phyloP scores from a whole-genome alignment of 2,329 filamentous ascomycete species.

The Hawksworthiomyces lignivorus region DNA sequence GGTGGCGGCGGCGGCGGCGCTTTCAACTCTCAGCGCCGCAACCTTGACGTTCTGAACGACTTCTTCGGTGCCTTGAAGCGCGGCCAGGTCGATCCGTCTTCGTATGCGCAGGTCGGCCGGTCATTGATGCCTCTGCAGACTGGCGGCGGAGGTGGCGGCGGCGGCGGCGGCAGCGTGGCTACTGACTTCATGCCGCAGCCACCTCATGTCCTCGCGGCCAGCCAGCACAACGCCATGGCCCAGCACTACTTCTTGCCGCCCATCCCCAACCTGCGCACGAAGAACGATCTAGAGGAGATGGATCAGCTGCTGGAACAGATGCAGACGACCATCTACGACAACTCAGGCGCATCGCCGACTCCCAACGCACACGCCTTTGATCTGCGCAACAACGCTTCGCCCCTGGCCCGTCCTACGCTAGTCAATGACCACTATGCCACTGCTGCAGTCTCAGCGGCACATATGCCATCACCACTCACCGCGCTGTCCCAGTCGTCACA shows the following conservation, averaged over 20 bases:
- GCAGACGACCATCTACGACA: conserved; percentile 93
- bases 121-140: conserved; percentile 76
- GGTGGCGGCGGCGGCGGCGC: conserved; percentile 22
- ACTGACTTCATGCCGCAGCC: conserved; percentile 51
- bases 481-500: conserved; percentile 46
- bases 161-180: conserved; percentile 38
- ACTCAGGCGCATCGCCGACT: conserved; percentile 72
- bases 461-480: conserved; percentile 53
- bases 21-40: conserved; percentile 70
- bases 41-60: conserved; percentile 83
- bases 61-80: conserved; percentile 92
- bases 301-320: conserved; percentile 94
- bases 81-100: conserved; percentile 77
- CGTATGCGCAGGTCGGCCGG: conserved; percentile 87
- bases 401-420: conserved; percentile 21
- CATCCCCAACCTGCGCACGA: conserved; percentile 81
- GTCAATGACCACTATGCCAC: conserved; percentile 24
- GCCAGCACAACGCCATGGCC: conserved; percentile 51
- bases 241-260: conserved; percentile 84
- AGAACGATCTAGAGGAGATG: conserved; percentile 88
- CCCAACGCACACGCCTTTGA: conserved; percentile 62
- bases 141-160: conserved; percentile 31
- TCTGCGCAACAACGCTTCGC: conserved; percentile 43
- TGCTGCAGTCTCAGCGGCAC: conserved; percentile 37
- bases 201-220: conserved; percentile 40